Evolutionary conservation across 148 eudicot species (phyloP), one percentile per base, ranked within the genome.

Genomic region (Pharnaceum exiguum): DNA sequence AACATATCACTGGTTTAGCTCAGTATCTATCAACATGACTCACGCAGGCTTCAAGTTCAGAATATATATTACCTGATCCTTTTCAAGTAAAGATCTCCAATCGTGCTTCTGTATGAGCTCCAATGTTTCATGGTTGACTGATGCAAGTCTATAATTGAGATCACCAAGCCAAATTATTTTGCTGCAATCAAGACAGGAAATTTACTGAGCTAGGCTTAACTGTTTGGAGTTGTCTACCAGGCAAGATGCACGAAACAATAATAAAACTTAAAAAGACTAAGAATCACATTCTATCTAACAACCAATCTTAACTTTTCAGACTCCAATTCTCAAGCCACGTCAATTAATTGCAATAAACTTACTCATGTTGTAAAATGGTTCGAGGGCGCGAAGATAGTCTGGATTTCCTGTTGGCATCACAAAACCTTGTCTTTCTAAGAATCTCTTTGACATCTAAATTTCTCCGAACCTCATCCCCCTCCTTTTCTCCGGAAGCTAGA

Each of bases 91-190:
- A 28, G 81, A 61, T 44, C 83, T 82, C 97, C 97, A 91, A 29
- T 82, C 81, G 25, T 76, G 71, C 57, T 77, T 72, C 55, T 75
- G 70, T 55, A 91, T 57, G 47, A 87, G 76, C 58, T 73, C 75
- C 71, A 72, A 45, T 28, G 97, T 79, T 21, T 77, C 86, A 2
- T 67, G 57, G 42, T 81, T 80, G 54, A 78, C 79, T 71, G 85
- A 71, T 28, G 82, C 74, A 29, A 87, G 82, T 59, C 96, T 69
- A 76, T 91, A 91, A 59, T 91, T 91, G 61, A 91, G 69, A 70
- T 91, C 97, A 22, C 97, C 97, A 3, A 91, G 68, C 93, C 93
- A 91, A 25, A 91, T 66, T 12, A 85, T 78, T n/a, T 78, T 83
- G 51, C 86, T 81, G 73, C 55, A 66, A 51, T 10, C 58, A 63